A percentile compares a stretch with the other conserved stretches of the same genome.
Conservation (phyloP, 2,329 filamentous ascomycete genomes). For the Hymenoscyphus linearis region DNA sequence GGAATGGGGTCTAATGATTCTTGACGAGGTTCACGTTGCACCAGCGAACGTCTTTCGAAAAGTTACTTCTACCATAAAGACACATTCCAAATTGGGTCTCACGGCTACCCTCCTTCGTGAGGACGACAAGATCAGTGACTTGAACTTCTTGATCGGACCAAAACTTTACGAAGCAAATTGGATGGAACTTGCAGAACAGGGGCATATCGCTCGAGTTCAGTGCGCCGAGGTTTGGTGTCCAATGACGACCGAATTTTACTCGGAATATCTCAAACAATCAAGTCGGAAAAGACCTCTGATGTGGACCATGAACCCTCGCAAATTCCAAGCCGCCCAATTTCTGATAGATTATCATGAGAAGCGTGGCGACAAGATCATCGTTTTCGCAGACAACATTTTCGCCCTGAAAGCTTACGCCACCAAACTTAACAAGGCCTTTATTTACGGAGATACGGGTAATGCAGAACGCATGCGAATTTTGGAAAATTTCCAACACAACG, state of each 20-base stretch:
- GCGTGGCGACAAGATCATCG: conserved; percentile 94
- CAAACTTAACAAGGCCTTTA: conserved; percentile 80
- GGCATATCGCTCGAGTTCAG: conserved; percentile 93
- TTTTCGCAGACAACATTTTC: conserved; percentile 97
- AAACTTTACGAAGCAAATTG: conserved; percentile 98
- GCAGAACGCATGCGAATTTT: conserved; percentile 80
- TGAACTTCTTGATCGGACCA: conserved; percentile 95
- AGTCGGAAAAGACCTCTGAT: conserved; percentile 64
- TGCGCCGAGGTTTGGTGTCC: conserved; percentile 99
- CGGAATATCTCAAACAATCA: conserved; percentile 76
- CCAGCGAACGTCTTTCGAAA: conserved; percentile 94
- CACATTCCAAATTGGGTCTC: conserved; percentile 89
- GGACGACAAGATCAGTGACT: conserved; percentile 95
- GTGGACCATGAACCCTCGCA: conserved; percentile 96
- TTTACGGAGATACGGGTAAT: conserved; percentile 84
- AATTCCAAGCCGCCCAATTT: conserved; percentile 96
- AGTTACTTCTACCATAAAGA: conserved; percentile 88
- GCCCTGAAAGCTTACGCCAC: conserved; percentile 80
- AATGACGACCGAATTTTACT: conserved; percentile 98
- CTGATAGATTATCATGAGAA: conserved; percentile 97
- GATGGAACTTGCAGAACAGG: conserved; percentile 97
- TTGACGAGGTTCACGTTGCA: conserved; percentile 97
- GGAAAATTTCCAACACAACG: conserved; percentile 93
- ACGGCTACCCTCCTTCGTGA: conserved; percentile 92
- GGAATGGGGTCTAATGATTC: conserved; percentile 95